Evolutionary conservation across 2,329 filamentous ascomycete genomes (phyloP).

Genomic region (Aspergillus transmontanensis): DNA sequence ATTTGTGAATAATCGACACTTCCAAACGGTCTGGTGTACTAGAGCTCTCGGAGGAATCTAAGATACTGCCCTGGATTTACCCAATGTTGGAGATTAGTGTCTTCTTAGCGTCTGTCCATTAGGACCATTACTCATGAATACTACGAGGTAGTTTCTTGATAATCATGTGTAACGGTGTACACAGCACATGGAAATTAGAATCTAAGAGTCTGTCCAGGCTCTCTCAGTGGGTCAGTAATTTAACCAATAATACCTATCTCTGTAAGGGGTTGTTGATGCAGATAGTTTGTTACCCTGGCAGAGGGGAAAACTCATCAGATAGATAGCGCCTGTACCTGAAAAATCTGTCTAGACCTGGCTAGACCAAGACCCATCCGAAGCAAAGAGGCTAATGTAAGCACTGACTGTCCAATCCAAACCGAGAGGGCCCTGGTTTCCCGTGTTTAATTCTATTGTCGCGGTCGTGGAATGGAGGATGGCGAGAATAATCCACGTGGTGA

Average conservation of each 20-base stretch:
- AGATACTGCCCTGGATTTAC: not conserved
- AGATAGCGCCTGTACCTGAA: too few species aligned
- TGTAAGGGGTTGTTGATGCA: accelerated
- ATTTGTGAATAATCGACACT: not conserved
- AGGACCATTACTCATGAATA: not conserved
- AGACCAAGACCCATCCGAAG: too few species aligned
- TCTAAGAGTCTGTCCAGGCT: too few species aligned
- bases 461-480: not conserved
- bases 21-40: not conserved
- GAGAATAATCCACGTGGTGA: not conserved
- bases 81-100: not conserved
- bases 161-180: not conserved
- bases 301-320: too few species aligned
- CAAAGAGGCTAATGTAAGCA: not conserved
- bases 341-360: too few species aligned
- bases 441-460: not conserved
- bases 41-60: not conserved
- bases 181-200: too few species aligned
- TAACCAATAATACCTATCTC: too few species aligned
- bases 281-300: too few species aligned
- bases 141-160: not conserved
- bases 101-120: not conserved
- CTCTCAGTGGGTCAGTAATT: too few species aligned
- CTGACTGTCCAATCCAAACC: not conserved
- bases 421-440: not conserved